phyloP scores from a whole-genome alignment of 2,329 filamentous ascomycete species.

The Thelonectria olida region DNA sequence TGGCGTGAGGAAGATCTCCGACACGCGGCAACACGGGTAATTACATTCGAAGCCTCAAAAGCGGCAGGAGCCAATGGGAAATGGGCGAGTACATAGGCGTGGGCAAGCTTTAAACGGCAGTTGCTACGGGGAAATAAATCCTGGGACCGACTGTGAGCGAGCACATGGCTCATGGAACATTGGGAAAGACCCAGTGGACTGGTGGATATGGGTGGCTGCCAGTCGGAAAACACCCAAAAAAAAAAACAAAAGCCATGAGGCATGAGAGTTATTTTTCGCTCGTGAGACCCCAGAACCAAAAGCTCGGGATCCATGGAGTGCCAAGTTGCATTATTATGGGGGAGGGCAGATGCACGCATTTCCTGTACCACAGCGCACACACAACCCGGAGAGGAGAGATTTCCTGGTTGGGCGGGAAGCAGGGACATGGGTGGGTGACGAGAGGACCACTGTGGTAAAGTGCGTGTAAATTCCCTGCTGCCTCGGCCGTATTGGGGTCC shows the following conservation, averaged over 20 bases:
- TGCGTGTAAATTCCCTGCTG: neutral
- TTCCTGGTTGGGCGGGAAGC: constrained; percentile 29
- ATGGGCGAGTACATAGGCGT: neutral
- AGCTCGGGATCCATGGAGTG: neutral
- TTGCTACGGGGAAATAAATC: too few relatives aligned
- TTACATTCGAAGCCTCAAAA: neutral
- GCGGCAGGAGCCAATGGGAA: neutral
- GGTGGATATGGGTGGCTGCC: neutral
- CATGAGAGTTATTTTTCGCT: neutral
- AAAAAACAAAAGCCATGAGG: neutral
- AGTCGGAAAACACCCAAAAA: neutral
- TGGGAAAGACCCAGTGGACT: neutral
- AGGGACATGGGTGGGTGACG: constrained; percentile 36
- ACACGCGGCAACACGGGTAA: neutral
- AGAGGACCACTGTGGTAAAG: constrained; percentile 11
- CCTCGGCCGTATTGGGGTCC: constrained; percentile 7
- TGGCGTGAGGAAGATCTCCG: neutral
- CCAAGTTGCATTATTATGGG: neutral
- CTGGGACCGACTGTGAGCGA: too few relatives aligned
- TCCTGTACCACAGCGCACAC: neutral
- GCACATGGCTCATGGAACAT: neutral
- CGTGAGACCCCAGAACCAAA: neutral
- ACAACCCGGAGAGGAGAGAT: neutral
- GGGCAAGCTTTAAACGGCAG: too few relatives aligned
- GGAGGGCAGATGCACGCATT: neutral